Evolutionary conservation across 139 green algal genomes (phyloP).

Genomic region (Micromonas commoda): DNA sequence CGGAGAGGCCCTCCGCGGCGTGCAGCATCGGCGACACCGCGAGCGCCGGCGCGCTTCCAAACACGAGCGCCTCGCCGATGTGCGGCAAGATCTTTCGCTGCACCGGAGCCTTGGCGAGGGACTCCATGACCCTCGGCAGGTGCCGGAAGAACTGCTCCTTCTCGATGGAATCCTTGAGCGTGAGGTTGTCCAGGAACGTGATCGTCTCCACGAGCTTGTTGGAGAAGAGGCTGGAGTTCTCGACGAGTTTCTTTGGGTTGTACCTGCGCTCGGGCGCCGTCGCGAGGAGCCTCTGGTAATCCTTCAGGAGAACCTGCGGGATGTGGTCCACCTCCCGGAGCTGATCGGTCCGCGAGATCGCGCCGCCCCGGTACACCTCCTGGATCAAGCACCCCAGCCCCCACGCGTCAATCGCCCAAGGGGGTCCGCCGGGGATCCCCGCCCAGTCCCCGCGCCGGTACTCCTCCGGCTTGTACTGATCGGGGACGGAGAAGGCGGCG

Average conservation of each 20-base stretch:
- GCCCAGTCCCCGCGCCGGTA: slow-evolving; percentile 75
- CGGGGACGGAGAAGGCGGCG: slow-evolving; percentile 39
- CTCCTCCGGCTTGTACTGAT: slow-evolving; percentile 87
- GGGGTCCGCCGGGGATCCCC: slow-evolving; percentile 55
- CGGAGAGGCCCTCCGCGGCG: slow-evolving; percentile 48
- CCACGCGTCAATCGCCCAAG: slow-evolving; percentile 94
- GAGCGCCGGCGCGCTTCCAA: slow-evolving; percentile 62
- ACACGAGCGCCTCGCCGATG: slow-evolving; percentile 78
- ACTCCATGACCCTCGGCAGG: slow-evolving; percentile 36
- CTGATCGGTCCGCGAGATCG: slow-evolving; percentile 61
- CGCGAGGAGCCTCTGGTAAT: slow-evolving; percentile 86
- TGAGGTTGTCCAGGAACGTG: slow-evolving; percentile 87
- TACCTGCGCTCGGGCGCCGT: slow-evolving; percentile 60
- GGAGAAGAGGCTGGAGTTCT: slow-evolving; percentile 65
- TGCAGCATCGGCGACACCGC: slow-evolving; percentile 72
- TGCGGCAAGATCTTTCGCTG: slow-evolving; percentile 84
- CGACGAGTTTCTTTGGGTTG: slow-evolving; percentile 68
- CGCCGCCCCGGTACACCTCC: slow-evolving; percentile 50
- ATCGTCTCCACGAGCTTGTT: slow-evolving; percentile 86
- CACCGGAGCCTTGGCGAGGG: slow-evolving; percentile 45
- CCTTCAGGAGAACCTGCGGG: slow-evolving; percentile 48
- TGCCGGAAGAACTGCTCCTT: slow-evolving; percentile 60
- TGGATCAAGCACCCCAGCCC: slow-evolving; percentile 65
- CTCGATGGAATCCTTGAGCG: slow-evolving; percentile 52
- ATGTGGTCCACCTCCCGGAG: slow-evolving; percentile 71